Evolutionary conservation across 306 rosid species (phyloP).

Genomic region (Chamaecrista fasciculata): DNA sequence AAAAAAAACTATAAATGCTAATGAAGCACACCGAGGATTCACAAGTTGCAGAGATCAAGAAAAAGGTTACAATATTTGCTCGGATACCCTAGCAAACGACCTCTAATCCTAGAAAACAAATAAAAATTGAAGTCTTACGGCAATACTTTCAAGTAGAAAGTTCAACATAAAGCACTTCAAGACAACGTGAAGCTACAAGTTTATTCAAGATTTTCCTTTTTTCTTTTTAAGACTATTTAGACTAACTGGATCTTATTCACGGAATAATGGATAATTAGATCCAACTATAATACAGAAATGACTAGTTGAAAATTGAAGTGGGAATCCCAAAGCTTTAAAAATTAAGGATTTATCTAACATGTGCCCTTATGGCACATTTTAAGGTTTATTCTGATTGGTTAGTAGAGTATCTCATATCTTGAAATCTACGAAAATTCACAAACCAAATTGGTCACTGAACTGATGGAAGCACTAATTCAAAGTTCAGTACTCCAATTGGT

Average conservation of each 20-base stretch:
- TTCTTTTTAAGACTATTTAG: background rate
- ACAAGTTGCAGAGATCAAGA: background rate
- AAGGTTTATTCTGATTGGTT: too few relatives aligned
- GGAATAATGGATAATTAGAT: slow-evolving; percentile 8
- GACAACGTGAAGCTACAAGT: background rate
- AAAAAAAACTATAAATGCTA: too few relatives aligned
- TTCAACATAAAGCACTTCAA: background rate
- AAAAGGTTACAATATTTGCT: background rate
- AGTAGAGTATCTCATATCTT: too few relatives aligned
- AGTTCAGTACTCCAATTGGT: too few relatives aligned
- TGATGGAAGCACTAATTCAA: too few relatives aligned
- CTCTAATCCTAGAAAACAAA: background rate
- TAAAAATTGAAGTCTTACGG: background rate
- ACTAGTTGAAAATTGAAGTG: slow-evolving; percentile 1
- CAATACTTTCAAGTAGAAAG: background rate
- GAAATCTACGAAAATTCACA: too few relatives aligned
- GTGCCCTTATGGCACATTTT: too few relatives aligned
- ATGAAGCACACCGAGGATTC: background rate
- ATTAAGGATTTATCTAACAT: too few relatives aligned
- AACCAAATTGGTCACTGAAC: too few relatives aligned
- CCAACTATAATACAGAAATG: slow-evolving; percentile 35
- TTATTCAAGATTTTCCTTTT: too few relatives aligned
- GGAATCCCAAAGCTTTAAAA: too few relatives aligned
- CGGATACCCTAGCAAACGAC: background rate
- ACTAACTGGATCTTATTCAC: slow-evolving; percentile 22